Evolutionary conservation across 2,329 filamentous ascomycete species (phyloP).

Genomic region (Monilinia laxa): DNA sequence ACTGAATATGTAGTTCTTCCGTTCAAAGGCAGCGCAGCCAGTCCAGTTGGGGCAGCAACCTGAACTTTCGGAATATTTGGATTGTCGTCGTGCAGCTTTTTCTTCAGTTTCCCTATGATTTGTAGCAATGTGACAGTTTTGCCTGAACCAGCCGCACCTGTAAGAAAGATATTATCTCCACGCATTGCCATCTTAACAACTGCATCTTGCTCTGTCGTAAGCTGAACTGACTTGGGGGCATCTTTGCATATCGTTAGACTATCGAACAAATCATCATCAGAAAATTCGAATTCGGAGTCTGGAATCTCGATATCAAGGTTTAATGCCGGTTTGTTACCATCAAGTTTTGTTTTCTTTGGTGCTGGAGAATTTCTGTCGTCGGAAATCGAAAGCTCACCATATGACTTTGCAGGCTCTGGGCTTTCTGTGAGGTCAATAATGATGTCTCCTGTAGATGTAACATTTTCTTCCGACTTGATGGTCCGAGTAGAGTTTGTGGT

Average conservation of each 20-base stretch:
- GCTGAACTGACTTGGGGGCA: constrained; percentile 16
- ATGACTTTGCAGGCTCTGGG: neutral
- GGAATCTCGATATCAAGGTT: constrained; percentile 2
- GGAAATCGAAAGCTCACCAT: neutral
- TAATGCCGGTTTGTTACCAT: neutral
- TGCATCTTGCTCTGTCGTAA: constrained; percentile 32
- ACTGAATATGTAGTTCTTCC: constrained; percentile 36
- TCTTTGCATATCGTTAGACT: neutral
- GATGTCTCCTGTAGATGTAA: neutral
- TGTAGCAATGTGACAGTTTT: constrained; percentile 35
- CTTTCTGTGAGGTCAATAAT: constrained; percentile 9
- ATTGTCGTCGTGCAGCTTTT: neutral
- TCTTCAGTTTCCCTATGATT: constrained; percentile 26
- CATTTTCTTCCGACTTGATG: neutral
- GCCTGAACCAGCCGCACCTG: constrained; percentile 36
- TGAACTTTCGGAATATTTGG: constrained; percentile 24
- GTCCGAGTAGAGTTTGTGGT: neutral
- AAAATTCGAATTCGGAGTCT: constrained; percentile 12
- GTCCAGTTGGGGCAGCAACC: constrained; percentile 36
- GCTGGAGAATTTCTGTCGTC: neutral
- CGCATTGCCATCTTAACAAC: constrained; percentile 35
- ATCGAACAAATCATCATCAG: neutral
- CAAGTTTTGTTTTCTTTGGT: constrained; percentile 7
- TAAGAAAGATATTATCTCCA: constrained; percentile 37
- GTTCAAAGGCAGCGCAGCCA: constrained; percentile 35